These are phyloP conservation scores for Annulohypoxylon nitens DNA, from an alignment of 495 filamentous ascomycete species.

Conservation along the genomic window DNA sequence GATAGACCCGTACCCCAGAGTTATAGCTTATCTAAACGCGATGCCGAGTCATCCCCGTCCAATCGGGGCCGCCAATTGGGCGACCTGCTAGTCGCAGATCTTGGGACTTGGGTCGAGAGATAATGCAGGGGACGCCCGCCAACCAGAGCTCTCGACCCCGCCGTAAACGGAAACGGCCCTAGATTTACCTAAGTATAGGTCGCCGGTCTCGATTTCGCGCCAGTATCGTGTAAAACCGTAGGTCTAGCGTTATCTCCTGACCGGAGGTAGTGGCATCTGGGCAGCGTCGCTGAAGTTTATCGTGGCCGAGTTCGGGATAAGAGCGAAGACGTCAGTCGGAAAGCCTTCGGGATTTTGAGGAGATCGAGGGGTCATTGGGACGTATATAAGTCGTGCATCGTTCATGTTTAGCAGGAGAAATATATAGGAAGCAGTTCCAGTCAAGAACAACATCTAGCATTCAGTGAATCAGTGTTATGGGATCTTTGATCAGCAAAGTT, in stretches of 20 bases:
- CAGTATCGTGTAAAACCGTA: slow-evolving; percentile 26
- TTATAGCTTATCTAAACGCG: slow-evolving; percentile 38
- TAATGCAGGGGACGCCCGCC: slow-evolving; percentile 37
- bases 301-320: slow-evolving; percentile 45
- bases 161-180: slow-evolving; percentile 41
- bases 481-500: slow-evolving; percentile 56
- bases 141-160: slow-evolving; percentile 36
- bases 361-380: background rate
- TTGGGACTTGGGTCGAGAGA: slow-evolving; percentile 28
- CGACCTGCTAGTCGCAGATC: slow-evolving; percentile 29
- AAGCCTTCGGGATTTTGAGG: slow-evolving; percentile 6
- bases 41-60: slow-evolving; percentile 46
- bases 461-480: slow-evolving; percentile 44
- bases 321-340: background rate
- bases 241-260: slow-evolving; percentile 46
- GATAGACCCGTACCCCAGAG: slow-evolving; percentile 27
- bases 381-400: slow-evolving; percentile 16
- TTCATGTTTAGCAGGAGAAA: background rate
- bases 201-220: slow-evolving; percentile 22
- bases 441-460: background rate
- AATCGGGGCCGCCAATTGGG: slow-evolving; percentile 26
- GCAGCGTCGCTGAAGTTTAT: slow-evolving; percentile 21
- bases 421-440: background rate
- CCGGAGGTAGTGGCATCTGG: slow-evolving; percentile 34
- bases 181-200: slow-evolving; percentile 10